Conservation (phyloP, 192 early-diverging fungal species). For the Kickxella alabastrina region DNA sequence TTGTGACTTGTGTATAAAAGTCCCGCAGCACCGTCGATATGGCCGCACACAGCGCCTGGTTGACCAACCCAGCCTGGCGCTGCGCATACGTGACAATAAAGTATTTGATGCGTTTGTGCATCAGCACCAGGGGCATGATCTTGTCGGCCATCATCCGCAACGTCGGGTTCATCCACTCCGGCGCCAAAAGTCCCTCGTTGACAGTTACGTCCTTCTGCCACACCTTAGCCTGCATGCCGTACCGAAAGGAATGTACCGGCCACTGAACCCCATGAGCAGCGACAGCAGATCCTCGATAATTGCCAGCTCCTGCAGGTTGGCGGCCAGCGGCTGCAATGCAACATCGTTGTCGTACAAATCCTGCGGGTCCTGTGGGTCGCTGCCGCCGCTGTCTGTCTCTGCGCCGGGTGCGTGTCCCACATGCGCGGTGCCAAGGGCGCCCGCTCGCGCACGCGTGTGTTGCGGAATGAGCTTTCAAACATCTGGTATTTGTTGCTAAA, state of each 20-base stretch:
- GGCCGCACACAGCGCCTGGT: slow-evolving; percentile 86
- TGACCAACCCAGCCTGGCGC: slow-evolving; percentile 80
- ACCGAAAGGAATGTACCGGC: slow-evolving; percentile 60
- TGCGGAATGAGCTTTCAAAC: slow-evolving; percentile 46
- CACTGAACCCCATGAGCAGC: slow-evolving; percentile 84
- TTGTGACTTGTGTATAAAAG: slow-evolving; percentile 77
- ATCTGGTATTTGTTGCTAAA: slow-evolving; percentile 39
- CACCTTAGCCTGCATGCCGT: slow-evolving; percentile 25
- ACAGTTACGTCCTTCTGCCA: slow-evolving; percentile 45
- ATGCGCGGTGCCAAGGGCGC: slow-evolving; percentile 34
- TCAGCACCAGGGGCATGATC: slow-evolving; percentile 72
- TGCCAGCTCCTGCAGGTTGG: slow-evolving; percentile 69
- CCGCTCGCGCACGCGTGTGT: slow-evolving; percentile 34
- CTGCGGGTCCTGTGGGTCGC: not conserved
- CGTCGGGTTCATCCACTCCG: slow-evolving; percentile 47
- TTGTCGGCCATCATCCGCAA: slow-evolving; percentile 70
- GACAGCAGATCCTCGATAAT: slow-evolving; percentile 89
- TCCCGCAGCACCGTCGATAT: slow-evolving; percentile 76
- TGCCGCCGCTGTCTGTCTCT: too few species aligned
- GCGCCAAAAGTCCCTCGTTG: slow-evolving; percentile 51
- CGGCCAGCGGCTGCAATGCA: slow-evolving; percentile 33
- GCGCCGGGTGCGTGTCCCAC: slow-evolving; percentile 23
- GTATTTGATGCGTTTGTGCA: slow-evolving; percentile 69
- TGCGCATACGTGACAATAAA: slow-evolving; percentile 72
- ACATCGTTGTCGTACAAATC: slow-evolving; percentile 31